Percentiles rank a stretch among this genome's conserved stretches.
Conservation (phyloP, 192 early-diverging fungal genomes). For the Spinellus fusiger region DNA sequence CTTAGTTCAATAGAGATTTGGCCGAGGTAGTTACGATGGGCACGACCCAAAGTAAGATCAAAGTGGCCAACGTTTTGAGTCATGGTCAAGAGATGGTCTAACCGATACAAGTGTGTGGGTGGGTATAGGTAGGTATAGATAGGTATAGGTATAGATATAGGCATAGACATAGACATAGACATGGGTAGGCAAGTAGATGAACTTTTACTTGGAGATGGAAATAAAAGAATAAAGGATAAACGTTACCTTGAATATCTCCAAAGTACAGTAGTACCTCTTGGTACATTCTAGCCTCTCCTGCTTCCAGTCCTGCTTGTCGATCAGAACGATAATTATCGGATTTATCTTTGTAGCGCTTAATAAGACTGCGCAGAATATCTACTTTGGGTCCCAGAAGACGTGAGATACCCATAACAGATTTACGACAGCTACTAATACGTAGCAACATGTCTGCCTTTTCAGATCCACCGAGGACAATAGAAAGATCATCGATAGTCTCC, state of each 20-base stretch:
- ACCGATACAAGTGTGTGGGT: not conserved
- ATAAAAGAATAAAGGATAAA: not conserved
- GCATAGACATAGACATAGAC: not conserved
- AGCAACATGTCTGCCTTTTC: constrained; percentile 62
- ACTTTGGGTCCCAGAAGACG: constrained; percentile 58
- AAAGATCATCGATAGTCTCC: constrained; percentile 66
- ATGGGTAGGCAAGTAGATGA: too few relatives aligned
- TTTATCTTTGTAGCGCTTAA: constrained; percentile 46
- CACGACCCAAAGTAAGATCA: constrained; percentile 64
- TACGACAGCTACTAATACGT: constrained; percentile 65
- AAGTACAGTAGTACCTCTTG: constrained; percentile 66
- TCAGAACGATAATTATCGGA: not conserved
- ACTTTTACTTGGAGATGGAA: too few relatives aligned
- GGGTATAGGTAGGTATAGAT: not conserved
- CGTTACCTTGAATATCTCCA: constrained; percentile 63
- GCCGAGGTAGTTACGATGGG: constrained; percentile 76
- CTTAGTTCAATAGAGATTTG: constrained; percentile 72
- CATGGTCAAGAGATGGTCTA: constrained; percentile 67
- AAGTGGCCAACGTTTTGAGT: constrained; percentile 57
- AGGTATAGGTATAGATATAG: too few relatives aligned
- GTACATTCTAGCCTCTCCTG: constrained; percentile 10
- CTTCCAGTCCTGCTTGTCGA: not conserved
- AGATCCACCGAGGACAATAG: constrained; percentile 46
- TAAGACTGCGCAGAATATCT: constrained; percentile 62
- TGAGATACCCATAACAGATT: constrained; percentile 60